A percentile compares a stretch with the other conserved stretches of the same genome.
Conservation (phyloP, 1,284 basidiomycete species). For the Leccinum variabile region DNA sequence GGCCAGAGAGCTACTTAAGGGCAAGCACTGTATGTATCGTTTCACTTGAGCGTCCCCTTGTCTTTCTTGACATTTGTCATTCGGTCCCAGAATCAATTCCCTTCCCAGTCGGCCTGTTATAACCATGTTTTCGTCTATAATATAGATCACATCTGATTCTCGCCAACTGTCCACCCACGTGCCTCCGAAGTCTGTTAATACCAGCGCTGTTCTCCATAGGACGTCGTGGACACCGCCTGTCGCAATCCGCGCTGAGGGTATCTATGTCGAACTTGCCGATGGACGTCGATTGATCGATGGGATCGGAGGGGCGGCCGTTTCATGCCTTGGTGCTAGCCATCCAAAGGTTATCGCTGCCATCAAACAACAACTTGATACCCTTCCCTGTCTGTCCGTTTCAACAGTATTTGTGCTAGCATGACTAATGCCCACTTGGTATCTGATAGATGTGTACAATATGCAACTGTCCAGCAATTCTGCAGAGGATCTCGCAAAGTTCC, state of each 20-base stretch:
- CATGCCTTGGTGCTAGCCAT: conserved; percentile 75
- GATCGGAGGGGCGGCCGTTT: conserved; percentile 82
- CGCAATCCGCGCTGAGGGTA: conserved; percentile 64
- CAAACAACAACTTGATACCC: conserved; percentile 72
- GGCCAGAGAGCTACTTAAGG: neutral
- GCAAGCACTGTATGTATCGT: neutral
- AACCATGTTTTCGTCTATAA: neutral
- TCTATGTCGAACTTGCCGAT: conserved; percentile 66
- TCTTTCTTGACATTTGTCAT: neutral
- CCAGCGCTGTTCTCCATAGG: conserved; percentile 52
- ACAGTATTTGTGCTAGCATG: conserved; percentile 11
- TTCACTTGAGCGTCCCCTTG: conserved; percentile 4
- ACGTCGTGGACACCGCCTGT: conserved; percentile 72
- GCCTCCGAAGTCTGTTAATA: conserved; percentile 20
- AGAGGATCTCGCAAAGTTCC: conserved; percentile 66
- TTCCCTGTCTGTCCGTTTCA: conserved; percentile 56
- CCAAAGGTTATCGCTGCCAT: conserved; percentile 69
- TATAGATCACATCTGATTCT: conserved; percentile 1
- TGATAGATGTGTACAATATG: conserved; percentile 77
- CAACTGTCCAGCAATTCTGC: conserved; percentile 77
- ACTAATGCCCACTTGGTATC: conserved; percentile 2
- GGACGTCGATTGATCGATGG: conserved; percentile 70
- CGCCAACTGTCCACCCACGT: neutral
- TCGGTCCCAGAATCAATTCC: neutral
- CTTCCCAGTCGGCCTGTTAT: neutral